Evolutionary conservation across 495 filamentous ascomycete genomes (phyloP), one percentile per base, ranked within the genome.

Genomic region (Lepidopterella palustris): DNA sequence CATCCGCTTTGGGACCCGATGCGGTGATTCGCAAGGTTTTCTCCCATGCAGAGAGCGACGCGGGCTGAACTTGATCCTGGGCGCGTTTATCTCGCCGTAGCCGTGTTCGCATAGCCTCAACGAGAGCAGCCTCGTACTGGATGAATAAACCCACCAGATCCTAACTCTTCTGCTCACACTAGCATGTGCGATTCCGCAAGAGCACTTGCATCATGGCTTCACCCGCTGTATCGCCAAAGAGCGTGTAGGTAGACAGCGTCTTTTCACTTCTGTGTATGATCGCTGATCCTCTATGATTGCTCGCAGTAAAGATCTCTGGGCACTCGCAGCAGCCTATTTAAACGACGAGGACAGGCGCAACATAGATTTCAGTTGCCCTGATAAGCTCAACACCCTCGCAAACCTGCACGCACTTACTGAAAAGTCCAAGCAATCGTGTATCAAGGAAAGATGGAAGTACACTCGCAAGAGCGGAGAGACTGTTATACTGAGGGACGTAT

Each of bases 401-500:
- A 57, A 64, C 29, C 52, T 64, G 42, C 61, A 60, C 39, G 55
- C 42, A 50, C 24, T 25, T 23, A 39, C 59, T 23, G 54, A 65
- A 50, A 57, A 48, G 28, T 57, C 53, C 18, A 65, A 26, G 39
- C 52, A 59, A 62, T 57, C 27, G 32, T 57, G 35, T 31, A 28
- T 58, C 5, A 48, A 58, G 20, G 24, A 28, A 31, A 39, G 29
- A 32, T 63, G 61, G 61, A 63, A 59, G 18, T 59, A 59, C 42
- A 58, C 55, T 29, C 50, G 55, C 18, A 59, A 55, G 26, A 55
- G 39, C 48, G 60, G 64, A 57, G 52, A 74, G n/a, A 59, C 59
- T 23, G 50, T 78, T 20, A 61, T 69, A 15, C 21, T 76, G 0
- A 56, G 71, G 13, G 71, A 79, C 39, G 29, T 72, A 1, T 59